phyloP scores from a whole-genome alignment of 225 moss, liverwort and hornwort species.

The Pleurozium schreberi region DNA sequence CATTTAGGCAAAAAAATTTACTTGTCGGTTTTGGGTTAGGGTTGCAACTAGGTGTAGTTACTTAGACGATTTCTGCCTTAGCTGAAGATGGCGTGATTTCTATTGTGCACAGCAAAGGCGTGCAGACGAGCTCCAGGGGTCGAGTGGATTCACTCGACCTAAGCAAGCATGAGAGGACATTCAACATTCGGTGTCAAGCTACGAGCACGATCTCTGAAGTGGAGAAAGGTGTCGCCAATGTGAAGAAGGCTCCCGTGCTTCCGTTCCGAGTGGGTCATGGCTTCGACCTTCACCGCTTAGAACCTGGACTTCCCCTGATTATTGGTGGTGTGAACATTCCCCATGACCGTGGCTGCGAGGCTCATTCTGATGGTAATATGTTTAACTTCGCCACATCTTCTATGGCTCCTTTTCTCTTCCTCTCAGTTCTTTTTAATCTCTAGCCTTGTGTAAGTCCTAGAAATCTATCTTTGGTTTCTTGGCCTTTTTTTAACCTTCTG shows the following conservation, averaged over 20 bases:
- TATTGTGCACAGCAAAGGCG: slow-evolving; percentile 1
- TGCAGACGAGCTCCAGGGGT: slow-evolving; percentile 1
- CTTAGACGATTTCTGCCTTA: not conserved
- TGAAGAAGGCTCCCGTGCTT: slow-evolving; percentile 60
- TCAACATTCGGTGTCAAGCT: slow-evolving; percentile 8
- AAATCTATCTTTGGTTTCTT: not conserved
- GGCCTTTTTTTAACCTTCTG: not conserved
- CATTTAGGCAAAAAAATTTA: not conserved
- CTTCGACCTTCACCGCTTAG: slow-evolving; percentile 88
- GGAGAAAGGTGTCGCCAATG: slow-evolving; percentile 16
- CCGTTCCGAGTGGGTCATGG: slow-evolving; percentile 92
- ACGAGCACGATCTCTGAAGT: slow-evolving; percentile 46
- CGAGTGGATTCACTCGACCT: not conserved
- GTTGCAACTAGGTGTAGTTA: not conserved
- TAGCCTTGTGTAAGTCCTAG: not conserved
- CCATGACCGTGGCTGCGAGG: slow-evolving; percentile 93
- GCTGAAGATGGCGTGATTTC: not conserved
- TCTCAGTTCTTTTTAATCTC: not conserved
- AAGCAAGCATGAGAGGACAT: not conserved
- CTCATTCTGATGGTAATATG: slow-evolving; percentile 80
- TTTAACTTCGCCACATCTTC: not conserved
- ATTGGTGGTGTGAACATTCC: slow-evolving; percentile 88
- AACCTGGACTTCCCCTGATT: slow-evolving; percentile 78
- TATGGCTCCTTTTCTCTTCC: not conserved
- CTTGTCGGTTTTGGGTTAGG: not conserved